Conservation (phyloP, 495 filamentous ascomycete genomes). For the Penicillium simplicissimum region DNA sequence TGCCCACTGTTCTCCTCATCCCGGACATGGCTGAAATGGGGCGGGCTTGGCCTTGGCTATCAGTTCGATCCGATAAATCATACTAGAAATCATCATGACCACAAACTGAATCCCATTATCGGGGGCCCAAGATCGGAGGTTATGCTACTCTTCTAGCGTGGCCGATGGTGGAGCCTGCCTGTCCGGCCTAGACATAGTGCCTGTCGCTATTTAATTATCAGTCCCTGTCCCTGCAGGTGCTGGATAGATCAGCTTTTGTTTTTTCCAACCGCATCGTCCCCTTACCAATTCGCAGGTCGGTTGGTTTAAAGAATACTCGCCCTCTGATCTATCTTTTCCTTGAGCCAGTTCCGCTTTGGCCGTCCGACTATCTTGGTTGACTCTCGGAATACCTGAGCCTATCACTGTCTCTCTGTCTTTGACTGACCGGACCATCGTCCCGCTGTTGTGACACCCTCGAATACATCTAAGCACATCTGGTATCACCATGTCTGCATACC, state of each 20-base stretch:
- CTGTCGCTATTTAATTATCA: conserved; percentile 30
- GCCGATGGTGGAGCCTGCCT: conserved; percentile 22
- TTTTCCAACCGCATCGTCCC: conserved; percentile 7
- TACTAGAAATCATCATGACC: conserved; percentile 29
- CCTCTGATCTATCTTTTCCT: neutral
- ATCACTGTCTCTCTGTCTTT: neutral
- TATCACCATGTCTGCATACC: conserved; percentile 39
- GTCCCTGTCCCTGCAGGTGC: conserved; percentile 23
- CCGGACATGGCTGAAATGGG: conserved; percentile 18
- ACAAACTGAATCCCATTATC: conserved; percentile 25
- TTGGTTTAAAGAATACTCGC: conserved; percentile 7
- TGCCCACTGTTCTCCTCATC: conserved; percentile 10
- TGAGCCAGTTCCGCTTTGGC: neutral
- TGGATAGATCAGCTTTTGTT: conserved; percentile 28
- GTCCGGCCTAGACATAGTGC: conserved; percentile 6
- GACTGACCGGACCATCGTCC: neutral
- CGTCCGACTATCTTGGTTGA: neutral
- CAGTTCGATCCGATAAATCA: conserved; percentile 27
- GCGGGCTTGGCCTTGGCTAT: conserved; percentile 28
- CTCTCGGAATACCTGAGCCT: neutral
- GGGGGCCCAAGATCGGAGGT: conserved; percentile 15
- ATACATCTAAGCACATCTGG: conserved; percentile 1
- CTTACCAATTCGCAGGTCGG: conserved; percentile 4
- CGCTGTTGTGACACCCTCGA: neutral
- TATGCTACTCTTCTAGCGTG: conserved; percentile 16